These are phyloP conservation scores for Coemansia sp. DNA, from an alignment of 192 early-diverging fungal genomes.

Conservation along the genomic window DNA sequence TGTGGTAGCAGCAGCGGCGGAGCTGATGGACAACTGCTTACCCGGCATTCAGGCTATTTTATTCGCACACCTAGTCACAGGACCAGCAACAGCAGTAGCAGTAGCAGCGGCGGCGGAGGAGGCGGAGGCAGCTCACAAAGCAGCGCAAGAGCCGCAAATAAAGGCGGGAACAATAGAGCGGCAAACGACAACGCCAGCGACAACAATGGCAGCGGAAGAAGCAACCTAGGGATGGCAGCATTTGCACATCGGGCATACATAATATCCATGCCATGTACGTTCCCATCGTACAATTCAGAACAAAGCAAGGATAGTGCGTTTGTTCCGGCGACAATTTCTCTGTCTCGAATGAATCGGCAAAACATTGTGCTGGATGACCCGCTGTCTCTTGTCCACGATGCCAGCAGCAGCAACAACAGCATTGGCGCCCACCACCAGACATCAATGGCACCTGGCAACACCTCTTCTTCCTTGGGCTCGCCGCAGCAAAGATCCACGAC, in stretches of 20 bases:
- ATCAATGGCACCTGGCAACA: neutral
- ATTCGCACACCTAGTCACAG: slow-evolving; percentile 6
- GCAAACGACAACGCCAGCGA: too few species aligned
- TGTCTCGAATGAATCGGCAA: slow-evolving; percentile 14
- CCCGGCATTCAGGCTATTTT: slow-evolving; percentile 27
- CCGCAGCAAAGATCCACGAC: slow-evolving; percentile 1
- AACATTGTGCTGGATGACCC: neutral
- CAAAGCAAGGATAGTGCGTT: slow-evolving; percentile 16
- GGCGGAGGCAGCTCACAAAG: too few species aligned
- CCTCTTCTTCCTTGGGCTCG: neutral
- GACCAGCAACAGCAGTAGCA: neutral
- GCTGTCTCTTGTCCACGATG: neutral
- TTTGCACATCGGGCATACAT: slow-evolving; percentile 46
- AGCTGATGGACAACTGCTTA: slow-evolving; percentile 6
- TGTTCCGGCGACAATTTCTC: slow-evolving; percentile 29
- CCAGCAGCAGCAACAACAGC: neutral
- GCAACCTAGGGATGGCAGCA: slow-evolving; percentile 4
- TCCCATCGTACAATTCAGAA: slow-evolving; percentile 14
- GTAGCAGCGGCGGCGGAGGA: neutral
- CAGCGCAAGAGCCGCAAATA: too few species aligned
- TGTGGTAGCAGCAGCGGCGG: neutral
- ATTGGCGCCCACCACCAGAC: neutral
- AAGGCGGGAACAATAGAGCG: too few species aligned
- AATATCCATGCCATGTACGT: slow-evolving; percentile 33
- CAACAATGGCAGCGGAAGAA: neutral